Evolutionary conservation across 768 basidiomycete genomes (phyloP).

Genomic region (Mycena sanguinolenta): DNA sequence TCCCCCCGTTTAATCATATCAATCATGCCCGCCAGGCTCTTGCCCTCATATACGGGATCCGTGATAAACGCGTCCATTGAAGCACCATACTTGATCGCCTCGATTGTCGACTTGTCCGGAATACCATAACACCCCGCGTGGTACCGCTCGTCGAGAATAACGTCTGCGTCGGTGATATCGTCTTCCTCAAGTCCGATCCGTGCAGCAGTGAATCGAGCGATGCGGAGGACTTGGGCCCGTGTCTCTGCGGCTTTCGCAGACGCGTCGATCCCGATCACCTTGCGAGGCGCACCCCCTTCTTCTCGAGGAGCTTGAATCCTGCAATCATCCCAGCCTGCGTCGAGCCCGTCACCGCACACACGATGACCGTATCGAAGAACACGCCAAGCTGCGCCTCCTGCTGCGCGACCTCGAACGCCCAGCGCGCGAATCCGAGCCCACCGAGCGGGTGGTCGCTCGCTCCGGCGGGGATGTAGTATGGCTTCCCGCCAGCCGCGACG

Average conservation of each 20-base stretch:
- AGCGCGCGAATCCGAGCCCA: conserved; percentile 42
- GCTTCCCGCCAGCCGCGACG: conserved; percentile 35
- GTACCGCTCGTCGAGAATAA: conserved; percentile 41
- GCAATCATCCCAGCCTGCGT: conserved; percentile 43
- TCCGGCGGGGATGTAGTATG: conserved; percentile 44
- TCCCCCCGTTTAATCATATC: conserved; percentile 39
- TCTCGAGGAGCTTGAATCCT: conserved; percentile 41
- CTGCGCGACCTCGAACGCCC: conserved; percentile 40
- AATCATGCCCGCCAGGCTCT: conserved; percentile 43
- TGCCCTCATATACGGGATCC: conserved; percentile 45
- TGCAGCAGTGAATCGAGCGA: conserved; percentile 38
- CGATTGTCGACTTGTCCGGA: conserved; percentile 41
- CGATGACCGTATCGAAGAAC: conserved; percentile 42
- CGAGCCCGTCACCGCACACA: conserved; percentile 42
- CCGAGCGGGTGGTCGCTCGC: conserved; percentile 43
- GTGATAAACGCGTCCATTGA: conserved; percentile 44
- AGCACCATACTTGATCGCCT: conserved; percentile 42
- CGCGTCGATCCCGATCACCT: conserved; percentile 43
- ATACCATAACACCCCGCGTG: conserved; percentile 42
- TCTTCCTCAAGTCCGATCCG: conserved; percentile 37
- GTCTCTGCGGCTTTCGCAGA: conserved; percentile 40
- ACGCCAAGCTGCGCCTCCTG: conserved; percentile 39
- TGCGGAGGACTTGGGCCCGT: conserved; percentile 38
- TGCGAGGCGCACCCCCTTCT: conserved; percentile 21
- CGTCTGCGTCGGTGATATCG: conserved; percentile 39